Evolutionary conservation across 2,329 filamentous ascomycete species (phyloP), one percentile per base, ranked within the genome.

Genomic region (Cladosporium sphaerospermum): DNA sequence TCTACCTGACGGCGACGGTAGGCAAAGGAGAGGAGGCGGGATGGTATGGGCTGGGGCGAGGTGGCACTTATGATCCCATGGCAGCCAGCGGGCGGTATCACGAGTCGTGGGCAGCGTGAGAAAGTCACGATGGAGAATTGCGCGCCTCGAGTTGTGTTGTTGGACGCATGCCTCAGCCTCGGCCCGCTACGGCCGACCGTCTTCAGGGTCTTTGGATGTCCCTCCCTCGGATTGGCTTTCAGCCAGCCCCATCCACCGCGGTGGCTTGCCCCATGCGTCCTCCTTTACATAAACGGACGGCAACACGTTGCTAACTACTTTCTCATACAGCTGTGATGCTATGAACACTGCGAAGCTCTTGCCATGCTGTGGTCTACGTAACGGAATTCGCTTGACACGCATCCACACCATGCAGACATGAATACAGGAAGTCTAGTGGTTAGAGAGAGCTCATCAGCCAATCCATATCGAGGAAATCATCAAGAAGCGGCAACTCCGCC

Each of bases 71-170:
- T 39, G 28, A 42, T 39, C 31, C 28, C 47, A 50, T 43, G 37
- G 16, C 31, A 28, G 47, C n/a, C 31, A 9, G 23, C 14, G 6
- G 28, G 47, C n/a, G 16, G 31, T 39, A 50, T 50, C 47, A 50
- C 47, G 47, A 50, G 37, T 34, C 28, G 11, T 11, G 36, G 37
- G 28, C 47, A 19, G 47, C 47, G 47, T 50, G 47, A 41, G 23
- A 37, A 41, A 34, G 36, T 39, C 36, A 39, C 36, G 36, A 13
- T n/a, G 36, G 16, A 14, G n/a, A 39, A 39, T 39, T 39, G 36
- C 23, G 36, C 36, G 36, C 13, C n/a, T 13, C 13, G 8, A 14
- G 36, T 39, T 13, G 36, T 39, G 36, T 13, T n/a, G 36, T n/a
- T 39, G 36, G 34, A n/a, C n/a, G 34, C n/a, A 11, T 36, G 34